Evolutionary conservation across 176 grass and related monocot species (phyloP).

Genomic region (Triticum aestivum): IWGSC_CS_RefSeq_v2.1 NC_057807.1:592247876-592248375

Average conservation of each 20-base stretch:
- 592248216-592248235: constrained; percentile 39
- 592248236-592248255: constrained; percentile 33
- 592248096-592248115: too few relatives aligned
- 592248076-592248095: too few relatives aligned
- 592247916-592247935: constrained; percentile 11
- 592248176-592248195: too few relatives aligned
- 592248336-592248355: constrained; percentile 17
- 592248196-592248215: constrained; percentile 15
- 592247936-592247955: constrained; percentile 42
- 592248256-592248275: constrained; percentile 38
- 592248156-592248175: too few relatives aligned
- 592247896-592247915: neutral
- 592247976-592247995: constrained; percentile 19
- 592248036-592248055: constrained; percentile 40
- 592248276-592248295: constrained; percentile 36
- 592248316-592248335: constrained; percentile 12
- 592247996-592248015: constrained; percentile 19
- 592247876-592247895: constrained; percentile 38
- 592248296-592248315: neutral
- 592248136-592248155: constrained; percentile 16
- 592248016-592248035: constrained; percentile 18
- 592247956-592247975: neutral
- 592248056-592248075: constrained; percentile 11
- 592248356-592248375: neutral
- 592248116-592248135: constrained; percentile 1